Conservation (phyloP, 2,329 filamentous ascomycete genomes). For the Neofusicoccum sp. region DNA sequence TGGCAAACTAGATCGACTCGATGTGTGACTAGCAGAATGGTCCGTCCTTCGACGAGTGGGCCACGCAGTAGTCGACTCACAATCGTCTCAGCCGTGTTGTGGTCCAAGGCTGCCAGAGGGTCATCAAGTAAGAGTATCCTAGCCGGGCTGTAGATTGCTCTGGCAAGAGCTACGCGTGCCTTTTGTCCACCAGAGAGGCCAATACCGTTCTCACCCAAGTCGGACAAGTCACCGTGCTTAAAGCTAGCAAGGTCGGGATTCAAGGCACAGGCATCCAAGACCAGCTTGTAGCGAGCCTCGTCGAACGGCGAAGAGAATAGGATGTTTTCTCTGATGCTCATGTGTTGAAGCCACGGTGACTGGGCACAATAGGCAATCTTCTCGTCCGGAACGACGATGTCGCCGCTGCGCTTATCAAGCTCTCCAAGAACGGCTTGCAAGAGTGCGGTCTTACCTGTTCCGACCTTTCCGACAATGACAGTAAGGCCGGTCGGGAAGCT, state of each 20-base stretch:
- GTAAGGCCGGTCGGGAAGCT: slow-evolving; percentile 60
- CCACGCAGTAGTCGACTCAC: slow-evolving; percentile 61
- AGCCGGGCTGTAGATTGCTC: slow-evolving; percentile 61
- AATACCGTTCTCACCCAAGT: slow-evolving; percentile 64
- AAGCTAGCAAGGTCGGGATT: slow-evolving; percentile 64
- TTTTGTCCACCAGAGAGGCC: slow-evolving; percentile 65
- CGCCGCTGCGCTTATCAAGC: slow-evolving; percentile 56
- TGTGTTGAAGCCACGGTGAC: slow-evolving; percentile 69
- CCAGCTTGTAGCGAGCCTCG: slow-evolving; percentile 66
- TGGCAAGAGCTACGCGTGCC: slow-evolving; percentile 61
- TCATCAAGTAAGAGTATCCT: slow-evolving; percentile 61
- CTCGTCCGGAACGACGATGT: slow-evolving; percentile 56
- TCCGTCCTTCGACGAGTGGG: slow-evolving; percentile 56
- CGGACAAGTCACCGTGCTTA: slow-evolving; percentile 64
- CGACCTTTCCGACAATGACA: slow-evolving; percentile 65
- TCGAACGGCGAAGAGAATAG: slow-evolving; percentile 69
- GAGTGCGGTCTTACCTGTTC: slow-evolving; percentile 64
- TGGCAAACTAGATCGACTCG: slow-evolving; percentile 70
- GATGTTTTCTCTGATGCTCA: slow-evolving; percentile 71
- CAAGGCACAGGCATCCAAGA: slow-evolving; percentile 67
- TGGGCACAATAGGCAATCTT: slow-evolving; percentile 67
- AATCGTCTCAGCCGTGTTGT: slow-evolving; percentile 65
- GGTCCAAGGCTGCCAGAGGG: slow-evolving; percentile 62
- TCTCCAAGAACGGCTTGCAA: slow-evolving; percentile 63
- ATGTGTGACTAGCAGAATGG: slow-evolving; percentile 64